phyloP scores from a whole-genome alignment of 192 early-diverging fungal genomes.

The Diversispora eburnea region DNA sequence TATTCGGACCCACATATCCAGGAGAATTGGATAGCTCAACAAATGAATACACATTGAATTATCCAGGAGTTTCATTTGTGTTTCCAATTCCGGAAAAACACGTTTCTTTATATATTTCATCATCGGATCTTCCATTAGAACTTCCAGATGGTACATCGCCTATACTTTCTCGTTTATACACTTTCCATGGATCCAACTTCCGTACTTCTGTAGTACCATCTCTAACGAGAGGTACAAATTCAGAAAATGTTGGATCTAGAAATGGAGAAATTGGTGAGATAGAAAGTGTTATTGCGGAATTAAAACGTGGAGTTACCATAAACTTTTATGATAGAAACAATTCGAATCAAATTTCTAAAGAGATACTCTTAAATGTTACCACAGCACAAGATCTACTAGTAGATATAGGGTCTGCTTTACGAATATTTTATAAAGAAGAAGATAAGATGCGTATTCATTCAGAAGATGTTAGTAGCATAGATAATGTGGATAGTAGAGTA shows the following conservation, averaged over 20 bases:
- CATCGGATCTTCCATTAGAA: slow-evolving; percentile 63
- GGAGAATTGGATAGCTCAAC: slow-evolving; percentile 54
- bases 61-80: slow-evolving; percentile 69
- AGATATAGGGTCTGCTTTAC: slow-evolving; percentile 62
- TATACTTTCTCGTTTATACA: slow-evolving; percentile 56
- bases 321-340: slow-evolving; percentile 19
- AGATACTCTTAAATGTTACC: slow-evolving; percentile 48
- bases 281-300: slow-evolving; percentile 47
- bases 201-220: slow-evolving; percentile 40
- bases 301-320: slow-evolving; percentile 18
- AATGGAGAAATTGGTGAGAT: slow-evolving; percentile 41
- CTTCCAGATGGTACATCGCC: slow-evolving; percentile 76
- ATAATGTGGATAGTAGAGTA: slow-evolving; percentile 25
- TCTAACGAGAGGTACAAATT: slow-evolving; percentile 36
- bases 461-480: slow-evolving; percentile 33
- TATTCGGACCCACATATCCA: slow-evolving; percentile 66
- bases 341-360: not conserved
- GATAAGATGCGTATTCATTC: slow-evolving; percentile 73
- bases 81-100: slow-evolving; percentile 66
- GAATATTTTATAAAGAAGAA: slow-evolving; percentile 62
- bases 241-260: slow-evolving; percentile 33
- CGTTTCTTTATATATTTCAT: slow-evolving; percentile 45
- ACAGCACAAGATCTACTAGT: slow-evolving; percentile 69
- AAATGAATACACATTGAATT: slow-evolving; percentile 60
- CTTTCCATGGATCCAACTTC: slow-evolving; percentile 58